Conservation (phyloP, 1,139 yeast species). For the Nakaseomyces uthaithaninus region DNA sequence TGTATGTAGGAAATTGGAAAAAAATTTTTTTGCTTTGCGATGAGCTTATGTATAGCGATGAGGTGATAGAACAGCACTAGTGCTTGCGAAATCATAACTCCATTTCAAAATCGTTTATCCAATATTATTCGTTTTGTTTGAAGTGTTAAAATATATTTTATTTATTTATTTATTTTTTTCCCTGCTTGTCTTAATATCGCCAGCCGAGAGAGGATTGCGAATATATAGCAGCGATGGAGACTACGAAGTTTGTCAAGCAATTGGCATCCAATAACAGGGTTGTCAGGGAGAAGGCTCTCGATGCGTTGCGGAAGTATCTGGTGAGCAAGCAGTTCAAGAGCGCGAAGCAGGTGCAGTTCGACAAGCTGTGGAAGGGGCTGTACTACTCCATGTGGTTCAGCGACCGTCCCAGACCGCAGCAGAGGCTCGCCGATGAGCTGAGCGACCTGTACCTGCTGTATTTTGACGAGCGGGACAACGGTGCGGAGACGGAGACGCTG, state of each 20-base stretch:
- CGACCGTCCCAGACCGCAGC: slow-evolving; percentile 89
- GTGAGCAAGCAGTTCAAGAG: slow-evolving; percentile 34
- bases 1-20: too few species aligned
- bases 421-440: slow-evolving; percentile 64
- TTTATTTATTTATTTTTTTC: too few species aligned
- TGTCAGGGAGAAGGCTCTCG: slow-evolving; percentile 64
- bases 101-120: too few species aligned
- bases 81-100: too few species aligned
- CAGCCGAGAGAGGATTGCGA: too few species aligned
- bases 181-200: too few species aligned
- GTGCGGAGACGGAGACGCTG: slow-evolving; percentile 18
- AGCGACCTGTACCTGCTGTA: slow-evolving; percentile 46
- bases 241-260: slow-evolving; percentile 58
- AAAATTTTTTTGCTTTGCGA: too few species aligned
- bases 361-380: slow-evolving; percentile 89
- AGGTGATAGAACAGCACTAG: slow-evolving; percentile 9
- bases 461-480: slow-evolving; percentile 18
- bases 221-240: slow-evolving; percentile 23
- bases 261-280: slow-evolving; percentile 58
- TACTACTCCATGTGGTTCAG: slow-evolving; percentile 94
- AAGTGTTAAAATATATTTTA: too few species aligned
- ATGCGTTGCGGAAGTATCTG: slow-evolving; percentile 55
- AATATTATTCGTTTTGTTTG: too few species aligned
- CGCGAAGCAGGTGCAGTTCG: slow-evolving; percentile 49
- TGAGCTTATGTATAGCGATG: slow-evolving; percentile 10